phyloP scores from a whole-genome alignment of 495 filamentous ascomycete genomes.

The Pseudoneurospora amorphoporcata region DNA sequence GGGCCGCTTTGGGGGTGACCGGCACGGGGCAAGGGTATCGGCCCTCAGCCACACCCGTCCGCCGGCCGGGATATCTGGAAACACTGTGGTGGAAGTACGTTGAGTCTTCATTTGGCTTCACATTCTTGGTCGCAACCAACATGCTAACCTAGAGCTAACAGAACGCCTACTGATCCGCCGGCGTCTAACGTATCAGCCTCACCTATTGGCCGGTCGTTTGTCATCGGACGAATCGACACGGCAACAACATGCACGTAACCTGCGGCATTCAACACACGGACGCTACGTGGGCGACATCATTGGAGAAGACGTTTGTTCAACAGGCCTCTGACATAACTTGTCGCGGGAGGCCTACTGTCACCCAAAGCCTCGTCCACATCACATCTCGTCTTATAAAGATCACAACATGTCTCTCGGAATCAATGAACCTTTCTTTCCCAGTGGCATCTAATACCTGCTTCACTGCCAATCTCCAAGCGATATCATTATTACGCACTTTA shows the following conservation, averaged over 20 bases:
- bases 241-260: not conserved
- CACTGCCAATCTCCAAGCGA: too few relatives aligned
- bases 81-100: too few relatives aligned
- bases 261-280: not conserved
- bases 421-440: too few relatives aligned
- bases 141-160: not conserved
- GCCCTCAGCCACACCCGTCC: not conserved
- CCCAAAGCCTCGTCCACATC: accelerated
- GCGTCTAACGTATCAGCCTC: not conserved
- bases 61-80: not conserved
- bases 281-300: not conserved
- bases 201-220: not conserved
- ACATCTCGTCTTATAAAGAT: not conserved
- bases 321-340: not conserved
- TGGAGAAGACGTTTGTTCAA: not conserved
- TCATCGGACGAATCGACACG: not conserved
- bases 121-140: not conserved
- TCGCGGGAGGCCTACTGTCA: not conserved
- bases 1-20: not conserved
- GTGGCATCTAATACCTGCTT: too few relatives aligned
- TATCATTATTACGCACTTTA: accelerated
- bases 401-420: not conserved
- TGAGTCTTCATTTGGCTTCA: not conserved
- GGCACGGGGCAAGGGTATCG: not conserved
- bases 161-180: not conserved